Conservation (phyloP, 2,329 filamentous ascomycete species). For the Paraconiothyrium sp. region DNA sequence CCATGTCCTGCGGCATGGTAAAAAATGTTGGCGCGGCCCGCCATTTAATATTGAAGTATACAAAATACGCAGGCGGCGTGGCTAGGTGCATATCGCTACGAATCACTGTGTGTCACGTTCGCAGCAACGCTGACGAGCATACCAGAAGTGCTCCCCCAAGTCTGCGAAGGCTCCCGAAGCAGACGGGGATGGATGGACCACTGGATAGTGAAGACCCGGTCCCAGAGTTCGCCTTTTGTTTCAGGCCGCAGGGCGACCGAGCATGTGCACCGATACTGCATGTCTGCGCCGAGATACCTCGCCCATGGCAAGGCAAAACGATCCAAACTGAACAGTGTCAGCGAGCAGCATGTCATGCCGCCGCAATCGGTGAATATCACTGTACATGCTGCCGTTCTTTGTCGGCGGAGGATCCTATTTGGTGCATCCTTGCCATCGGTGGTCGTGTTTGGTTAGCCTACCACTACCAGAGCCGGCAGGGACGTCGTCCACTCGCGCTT, state of each 20-base stretch:
- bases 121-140: background rate
- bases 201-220: background rate
- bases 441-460: conserved; percentile 16
- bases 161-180: background rate
- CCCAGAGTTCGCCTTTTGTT: conserved; percentile 1
- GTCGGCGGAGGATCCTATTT: conserved; percentile 12
- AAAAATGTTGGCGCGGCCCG: conserved; percentile 17
- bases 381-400: conserved; percentile 13
- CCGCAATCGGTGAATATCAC: conserved; percentile 2
- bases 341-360: background rate
- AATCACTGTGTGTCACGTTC: background rate
- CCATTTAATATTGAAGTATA: conserved; percentile 26
- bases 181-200: background rate
- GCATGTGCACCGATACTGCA: background rate
- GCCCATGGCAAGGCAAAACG: background rate
- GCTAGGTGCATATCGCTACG: conserved; percentile 9
- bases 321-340: background rate
- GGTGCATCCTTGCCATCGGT: conserved; percentile 10
- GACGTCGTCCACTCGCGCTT: conserved; percentile 17
- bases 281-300: background rate
- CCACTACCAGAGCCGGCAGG: conserved; percentile 6
- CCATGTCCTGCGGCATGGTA: conserved; percentile 11
- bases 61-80: conserved; percentile 20
- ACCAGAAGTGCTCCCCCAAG: background rate
- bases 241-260: background rate